Evolutionary conservation across 768 basidiomycete species (phyloP), one percentile per base, ranked within the genome.

Genomic region (Leucocoprinus leucothites): DNA sequence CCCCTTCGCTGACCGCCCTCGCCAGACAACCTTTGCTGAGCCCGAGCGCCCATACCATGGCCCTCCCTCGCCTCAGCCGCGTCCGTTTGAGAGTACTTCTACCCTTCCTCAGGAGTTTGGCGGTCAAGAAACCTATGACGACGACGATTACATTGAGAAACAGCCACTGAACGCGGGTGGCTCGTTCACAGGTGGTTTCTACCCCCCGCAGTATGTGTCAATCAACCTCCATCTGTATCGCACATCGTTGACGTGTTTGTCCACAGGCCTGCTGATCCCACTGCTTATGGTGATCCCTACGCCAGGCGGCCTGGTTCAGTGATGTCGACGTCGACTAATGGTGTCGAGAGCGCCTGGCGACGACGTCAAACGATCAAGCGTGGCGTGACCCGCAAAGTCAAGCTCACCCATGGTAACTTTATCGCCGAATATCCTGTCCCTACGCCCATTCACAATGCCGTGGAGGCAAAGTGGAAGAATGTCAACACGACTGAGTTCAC

Each of bases 361-460:
- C 84, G 89, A 56, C 86, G 93, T 53, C 93, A 96, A 70, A 93
- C 90, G 28, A 90, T 94, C 71, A 91, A 91, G 67, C 89, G 94
- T 51, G 77, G 92, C 57, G 91, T 94, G 21, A 95, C 93, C n/a
- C 88, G 91, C 64, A 91, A 89, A 67, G 89, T 98, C 75, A 90
- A 91, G 68, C 85, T 98, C 60, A 96, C 93, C 8, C 81, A 93
- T 47, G 95, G 95, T 56, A 90, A 95, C 64, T 96, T 94, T 72
- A 89, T 96, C 70, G 81, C 85, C 28, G 94, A 97, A 63, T 94
- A 95, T 66, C 75, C 84, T 6, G 94, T 95, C 1, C 94, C 94
- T 1, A 87, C 88, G 0, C 87, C 93, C 2, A 84, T 96, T 50
- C 79, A 76, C 63, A 87, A 85, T 56, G 92, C 92, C 19, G 85